Evolutionary conservation across 2,329 filamentous ascomycete genomes (phyloP).

Genomic region (Apiospora kogelbergensis): DNA sequence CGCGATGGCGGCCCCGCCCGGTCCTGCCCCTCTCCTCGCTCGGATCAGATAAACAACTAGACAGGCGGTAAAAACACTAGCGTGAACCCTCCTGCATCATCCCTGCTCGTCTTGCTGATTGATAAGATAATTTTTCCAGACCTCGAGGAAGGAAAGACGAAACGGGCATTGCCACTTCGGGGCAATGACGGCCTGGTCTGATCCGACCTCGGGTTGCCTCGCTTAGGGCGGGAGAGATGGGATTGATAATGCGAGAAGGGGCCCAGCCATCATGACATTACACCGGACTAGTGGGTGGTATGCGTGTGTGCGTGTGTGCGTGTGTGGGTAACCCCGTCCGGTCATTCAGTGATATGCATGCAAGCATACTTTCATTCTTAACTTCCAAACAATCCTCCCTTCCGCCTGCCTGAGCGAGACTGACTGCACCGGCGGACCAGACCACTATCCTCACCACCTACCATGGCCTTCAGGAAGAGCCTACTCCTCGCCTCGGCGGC

Average conservation of each 20-base stretch:
- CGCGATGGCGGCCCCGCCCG: background rate
- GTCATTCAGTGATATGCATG: background rate
- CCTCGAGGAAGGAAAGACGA: background rate
- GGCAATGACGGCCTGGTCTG: background rate
- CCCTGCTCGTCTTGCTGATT: slow-evolving; percentile 9
- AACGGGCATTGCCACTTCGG: background rate
- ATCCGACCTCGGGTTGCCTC: background rate
- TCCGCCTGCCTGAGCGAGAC: background rate
- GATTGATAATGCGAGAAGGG: background rate
- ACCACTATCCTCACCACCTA: background rate
- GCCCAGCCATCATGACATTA: background rate
- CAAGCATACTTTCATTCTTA: background rate
- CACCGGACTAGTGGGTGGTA: background rate
- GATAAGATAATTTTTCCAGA: slow-evolving; percentile 10
- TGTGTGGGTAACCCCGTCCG: background rate
- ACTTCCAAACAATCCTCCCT: background rate
- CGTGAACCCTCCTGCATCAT: background rate
- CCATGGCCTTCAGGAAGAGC: background rate
- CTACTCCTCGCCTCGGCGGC: slow-evolving; percentile 12
- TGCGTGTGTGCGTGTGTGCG: background rate
- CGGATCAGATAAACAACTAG: slow-evolving; percentile 5
- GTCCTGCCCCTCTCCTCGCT: background rate
- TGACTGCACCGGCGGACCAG: background rate
- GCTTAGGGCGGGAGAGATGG: background rate
- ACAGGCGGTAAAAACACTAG: slow-evolving; percentile 1